phyloP scores from a whole-genome alignment of 1,284 basidiomycete genomes.

The Cutaneotrichosporon daszewskae region DNA sequence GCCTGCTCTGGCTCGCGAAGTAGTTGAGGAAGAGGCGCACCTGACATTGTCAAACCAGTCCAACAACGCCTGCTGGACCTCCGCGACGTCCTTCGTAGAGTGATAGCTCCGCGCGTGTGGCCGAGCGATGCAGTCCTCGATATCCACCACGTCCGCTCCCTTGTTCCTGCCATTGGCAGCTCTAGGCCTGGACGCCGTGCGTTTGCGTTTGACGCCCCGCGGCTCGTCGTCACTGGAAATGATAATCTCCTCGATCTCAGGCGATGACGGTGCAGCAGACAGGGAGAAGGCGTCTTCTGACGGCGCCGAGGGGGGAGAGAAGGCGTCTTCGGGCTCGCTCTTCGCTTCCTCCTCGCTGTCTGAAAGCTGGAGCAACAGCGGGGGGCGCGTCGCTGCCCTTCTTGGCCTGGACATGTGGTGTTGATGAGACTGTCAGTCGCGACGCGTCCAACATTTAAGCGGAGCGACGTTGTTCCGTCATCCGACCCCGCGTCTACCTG shows the following conservation, averaged over 20 bases:
- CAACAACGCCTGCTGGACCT: conserved; percentile 30
- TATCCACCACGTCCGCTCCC: background rate
- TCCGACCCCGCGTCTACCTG: too few species aligned
- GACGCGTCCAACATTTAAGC: too few species aligned
- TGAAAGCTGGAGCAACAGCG: too few species aligned
- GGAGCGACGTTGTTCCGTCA: too few species aligned
- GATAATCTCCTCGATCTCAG: background rate
- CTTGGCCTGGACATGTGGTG: too few species aligned
- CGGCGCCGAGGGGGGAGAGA: too few species aligned
- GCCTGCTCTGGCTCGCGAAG: conserved; percentile 7
- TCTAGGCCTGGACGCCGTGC: background rate
- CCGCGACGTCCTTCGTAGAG: conserved; percentile 15
- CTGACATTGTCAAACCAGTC: conserved; percentile 44
- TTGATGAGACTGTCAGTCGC: too few species aligned
- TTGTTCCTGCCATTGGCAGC: background rate
- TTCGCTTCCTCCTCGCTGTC: too few species aligned
- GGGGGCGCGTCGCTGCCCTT: too few species aligned
- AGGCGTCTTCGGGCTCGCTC: too few species aligned
- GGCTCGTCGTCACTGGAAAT: background rate
- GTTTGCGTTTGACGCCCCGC: conserved; percentile 8
- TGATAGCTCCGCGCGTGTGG: conserved; percentile 34
- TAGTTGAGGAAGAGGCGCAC: too few species aligned
- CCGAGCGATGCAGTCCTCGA: conserved; percentile 17
- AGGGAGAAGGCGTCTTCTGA: background rate
- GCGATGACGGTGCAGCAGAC: background rate